phyloP scores from a whole-genome alignment of 2,329 filamentous ascomycete genomes.

The Pyrenophora seminiperda region DNA sequence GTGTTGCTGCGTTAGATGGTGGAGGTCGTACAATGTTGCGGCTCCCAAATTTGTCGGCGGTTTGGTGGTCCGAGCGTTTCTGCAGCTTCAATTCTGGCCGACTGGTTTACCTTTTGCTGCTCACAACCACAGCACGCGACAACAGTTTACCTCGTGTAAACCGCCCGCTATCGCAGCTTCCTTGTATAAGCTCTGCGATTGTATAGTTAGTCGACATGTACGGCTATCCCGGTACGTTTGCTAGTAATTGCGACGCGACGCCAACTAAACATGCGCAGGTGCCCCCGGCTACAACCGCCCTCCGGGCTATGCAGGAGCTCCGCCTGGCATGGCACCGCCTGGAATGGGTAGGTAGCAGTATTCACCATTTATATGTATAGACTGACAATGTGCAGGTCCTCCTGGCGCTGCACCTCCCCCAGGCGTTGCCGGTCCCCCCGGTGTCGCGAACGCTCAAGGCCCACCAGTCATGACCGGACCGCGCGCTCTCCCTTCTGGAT shows the following conservation, averaged over 20 bases:
- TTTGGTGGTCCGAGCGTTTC: constrained; percentile 21
- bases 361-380: not conserved
- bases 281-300: constrained; percentile 72
- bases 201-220: constrained; percentile 36
- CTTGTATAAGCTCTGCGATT: not conserved
- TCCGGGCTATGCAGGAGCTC: constrained; percentile 74
- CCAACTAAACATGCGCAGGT: constrained; percentile 37
- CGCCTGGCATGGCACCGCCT: constrained; percentile 76
- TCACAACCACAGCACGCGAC: constrained; percentile 14
- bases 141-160: not conserved
- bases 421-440: constrained; percentile 75
- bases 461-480: constrained; percentile 78
- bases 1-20: constrained; percentile 4
- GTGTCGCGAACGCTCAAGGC: constrained; percentile 75
- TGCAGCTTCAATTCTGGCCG: constrained; percentile 17
- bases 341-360: constrained; percentile 71
- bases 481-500: constrained; percentile 78
- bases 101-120: constrained; percentile 14
- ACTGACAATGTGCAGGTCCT: constrained; percentile 12
- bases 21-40: constrained; percentile 18
- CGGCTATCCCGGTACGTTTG: constrained; percentile 41
- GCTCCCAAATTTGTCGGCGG: constrained; percentile 32
- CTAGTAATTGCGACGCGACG: not conserved
- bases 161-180: not conserved
- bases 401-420: constrained; percentile 59